Evolutionary conservation across 179 eudicot species (phyloP).

Genomic region (Silene noctiflora): DNA sequence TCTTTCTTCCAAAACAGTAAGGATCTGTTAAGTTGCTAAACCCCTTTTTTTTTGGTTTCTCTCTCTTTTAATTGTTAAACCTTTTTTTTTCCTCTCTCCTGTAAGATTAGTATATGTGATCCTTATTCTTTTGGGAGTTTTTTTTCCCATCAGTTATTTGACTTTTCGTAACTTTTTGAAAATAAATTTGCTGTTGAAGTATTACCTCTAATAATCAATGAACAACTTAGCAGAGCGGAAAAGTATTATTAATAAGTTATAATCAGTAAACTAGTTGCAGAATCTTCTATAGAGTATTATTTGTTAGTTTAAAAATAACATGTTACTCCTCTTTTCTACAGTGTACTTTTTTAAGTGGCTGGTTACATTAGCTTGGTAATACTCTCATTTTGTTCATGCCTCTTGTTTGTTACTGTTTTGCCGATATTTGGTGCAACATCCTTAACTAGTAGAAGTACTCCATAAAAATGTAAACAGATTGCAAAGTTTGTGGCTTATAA

Average conservation of each 20-base stretch:
- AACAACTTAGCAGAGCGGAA: background rate
- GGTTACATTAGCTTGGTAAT: background rate
- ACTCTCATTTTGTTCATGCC: background rate
- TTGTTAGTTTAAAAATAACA: background rate
- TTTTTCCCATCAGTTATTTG: background rate
- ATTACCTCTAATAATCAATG: background rate
- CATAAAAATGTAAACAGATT: background rate
- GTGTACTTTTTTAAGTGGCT: background rate
- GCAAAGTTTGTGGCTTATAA: constrained; percentile 1
- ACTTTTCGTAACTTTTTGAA: background rate
- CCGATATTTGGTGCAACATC: background rate
- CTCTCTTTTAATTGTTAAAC: background rate
- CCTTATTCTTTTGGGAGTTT: background rate
- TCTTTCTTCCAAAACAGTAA: background rate
- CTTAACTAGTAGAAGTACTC: background rate
- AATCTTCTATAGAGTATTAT: background rate
- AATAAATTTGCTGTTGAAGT: background rate
- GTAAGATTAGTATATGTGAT: background rate
- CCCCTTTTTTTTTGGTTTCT: background rate
- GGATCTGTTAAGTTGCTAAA: background rate
- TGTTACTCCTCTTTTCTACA: background rate
- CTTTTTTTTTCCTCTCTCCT: background rate
- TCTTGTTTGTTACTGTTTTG: background rate
- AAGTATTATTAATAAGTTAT: background rate
- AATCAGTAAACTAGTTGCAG: constrained; percentile 4